Conservation (phyloP, 495 filamentous ascomycete species). For the Symbiotaphrina buchneri region DNA sequence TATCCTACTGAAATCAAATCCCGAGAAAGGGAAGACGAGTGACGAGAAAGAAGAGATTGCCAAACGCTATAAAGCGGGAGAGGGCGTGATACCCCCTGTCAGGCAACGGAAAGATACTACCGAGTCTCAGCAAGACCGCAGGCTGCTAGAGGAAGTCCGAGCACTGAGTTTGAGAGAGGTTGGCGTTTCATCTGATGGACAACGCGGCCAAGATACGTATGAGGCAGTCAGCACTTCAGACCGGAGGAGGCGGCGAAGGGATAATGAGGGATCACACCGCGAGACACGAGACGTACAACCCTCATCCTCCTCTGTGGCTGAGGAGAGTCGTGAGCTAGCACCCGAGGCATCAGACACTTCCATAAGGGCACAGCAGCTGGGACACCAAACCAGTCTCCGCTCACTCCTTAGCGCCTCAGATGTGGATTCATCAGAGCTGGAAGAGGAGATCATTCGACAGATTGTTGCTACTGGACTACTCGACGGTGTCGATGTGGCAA, state of each 20-base stretch:
- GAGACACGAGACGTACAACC: too few species aligned
- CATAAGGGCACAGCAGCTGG: constrained; percentile 29
- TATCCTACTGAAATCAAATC: constrained; percentile 53
- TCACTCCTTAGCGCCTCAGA: constrained; percentile 62
- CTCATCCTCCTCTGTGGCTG: too few species aligned
- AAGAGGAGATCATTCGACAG: constrained; percentile 73
- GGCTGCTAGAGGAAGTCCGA: constrained; percentile 45
- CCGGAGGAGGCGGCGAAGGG: constrained; percentile 12
- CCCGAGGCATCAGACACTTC: background rate
- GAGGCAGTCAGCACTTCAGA: constrained; percentile 9
- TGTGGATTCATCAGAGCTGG: constrained; percentile 46
- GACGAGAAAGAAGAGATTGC: constrained; percentile 52
- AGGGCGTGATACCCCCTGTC: constrained; percentile 39
- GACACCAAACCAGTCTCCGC: constrained; percentile 69
- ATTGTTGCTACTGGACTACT: constrained; percentile 75
- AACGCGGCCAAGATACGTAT: too few species aligned
- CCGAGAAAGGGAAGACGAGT: constrained; percentile 36
- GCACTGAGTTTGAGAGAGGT: constrained; percentile 49
- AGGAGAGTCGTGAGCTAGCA: too few species aligned
- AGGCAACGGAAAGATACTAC: constrained; percentile 21
- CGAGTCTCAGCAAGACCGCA: constrained; percentile 39
- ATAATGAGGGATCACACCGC: too few species aligned
- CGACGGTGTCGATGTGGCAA: constrained; percentile 66
- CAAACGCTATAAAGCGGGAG: constrained; percentile 50
- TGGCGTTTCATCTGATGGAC: constrained; percentile 18